phyloP scores from a whole-genome alignment of 768 basidiomycete genomes.

The Lactarius akahatsu region DNA sequence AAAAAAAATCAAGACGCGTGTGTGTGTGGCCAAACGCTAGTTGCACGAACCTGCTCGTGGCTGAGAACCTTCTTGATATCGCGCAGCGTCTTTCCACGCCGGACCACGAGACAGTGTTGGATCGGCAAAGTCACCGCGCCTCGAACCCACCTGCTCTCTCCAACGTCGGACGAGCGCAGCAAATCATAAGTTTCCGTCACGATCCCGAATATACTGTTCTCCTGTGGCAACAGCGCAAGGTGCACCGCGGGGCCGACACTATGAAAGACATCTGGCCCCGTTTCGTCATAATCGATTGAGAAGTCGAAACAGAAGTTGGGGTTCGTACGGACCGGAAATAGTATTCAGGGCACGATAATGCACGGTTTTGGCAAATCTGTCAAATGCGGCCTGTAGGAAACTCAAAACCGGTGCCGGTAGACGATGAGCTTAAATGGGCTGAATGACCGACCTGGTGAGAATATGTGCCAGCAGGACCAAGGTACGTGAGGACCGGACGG shows the following conservation, averaged over 20 bases:
- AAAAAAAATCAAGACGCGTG: not conserved
- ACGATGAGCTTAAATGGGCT: constrained; percentile 30
- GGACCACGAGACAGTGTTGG: constrained; percentile 68
- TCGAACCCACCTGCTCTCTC: constrained; percentile 50
- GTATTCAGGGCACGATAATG: constrained; percentile 36
- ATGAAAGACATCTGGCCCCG: constrained; percentile 55
- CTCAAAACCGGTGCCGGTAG: constrained; percentile 4
- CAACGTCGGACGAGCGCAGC: constrained; percentile 45
- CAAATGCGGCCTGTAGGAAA: constrained; percentile 45
- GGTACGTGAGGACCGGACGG: constrained; percentile 45
- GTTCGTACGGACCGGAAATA: constrained; percentile 30
- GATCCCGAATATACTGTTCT: constrained; percentile 72
- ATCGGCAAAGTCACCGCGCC: constrained; percentile 61
- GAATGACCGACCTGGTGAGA: constrained; percentile 53
- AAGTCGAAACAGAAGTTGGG: not conserved
- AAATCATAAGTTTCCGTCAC: constrained; percentile 75
- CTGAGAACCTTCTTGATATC: constrained; percentile 64
- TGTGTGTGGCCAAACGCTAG: not conserved
- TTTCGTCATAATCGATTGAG: not conserved
- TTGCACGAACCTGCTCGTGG: constrained; percentile 68
- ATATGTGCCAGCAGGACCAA: constrained; percentile 72
- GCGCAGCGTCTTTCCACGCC: constrained; percentile 52
- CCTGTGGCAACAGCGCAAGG: constrained; percentile 73
- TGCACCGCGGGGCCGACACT: constrained; percentile 46
- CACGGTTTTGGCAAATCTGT: constrained; percentile 46